Base-by-base conservation (phyloP, 2,329 filamentous ascomycete species). In the Lachnellula willkommii region DNA sequence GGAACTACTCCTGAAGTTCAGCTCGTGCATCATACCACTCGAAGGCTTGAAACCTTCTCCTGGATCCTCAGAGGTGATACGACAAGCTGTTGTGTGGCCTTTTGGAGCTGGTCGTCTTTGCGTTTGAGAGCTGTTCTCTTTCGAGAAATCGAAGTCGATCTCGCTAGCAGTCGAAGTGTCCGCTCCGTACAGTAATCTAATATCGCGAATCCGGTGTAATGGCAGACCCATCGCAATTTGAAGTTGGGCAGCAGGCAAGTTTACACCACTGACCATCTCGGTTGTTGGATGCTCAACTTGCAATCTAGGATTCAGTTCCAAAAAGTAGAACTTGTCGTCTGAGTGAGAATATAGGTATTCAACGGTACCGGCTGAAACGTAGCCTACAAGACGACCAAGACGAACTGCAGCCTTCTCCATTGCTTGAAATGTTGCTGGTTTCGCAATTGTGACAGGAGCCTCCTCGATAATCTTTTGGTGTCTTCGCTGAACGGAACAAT, bases 391-490 rank as follows among this genome's bases (percentile, higher is more conserved):
- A 71, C 84, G 88, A 68, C 94, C 94, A 37, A 99, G 84, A 66
- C 94, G 90, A 47, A 99, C 94, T 48, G 94, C 94, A 45, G 94
- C 93, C 67, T 92, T 87, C 77, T 97, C 95, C 94, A 99, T 99
- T 55, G 87, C 85, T 71, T 88, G 87, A 84, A 99, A 99, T 50
- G 92, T 96, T 61, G 83, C 79, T 49, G 85, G 78, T 73, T 90
- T 94, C 53, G 94, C 95, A 64, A 99, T 95, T 39, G 94, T 99
- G 64, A 97, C 95, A 39, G 94, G 94, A 5, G 94, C 94, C 75
- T 99, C 94, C 74, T 99, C 94, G 62, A 99, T 99, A 73, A 99
- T 99, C 81, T 99, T 99, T 75, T 99, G 95, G 76, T 99, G 95
- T 72, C 94, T 85, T 74, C 94, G 85, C 79, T 99, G 94, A 14